phyloP scores from a whole-genome alignment of 1,139 yeast genomes.

The Protomyces arabidopsidicola region DNA sequence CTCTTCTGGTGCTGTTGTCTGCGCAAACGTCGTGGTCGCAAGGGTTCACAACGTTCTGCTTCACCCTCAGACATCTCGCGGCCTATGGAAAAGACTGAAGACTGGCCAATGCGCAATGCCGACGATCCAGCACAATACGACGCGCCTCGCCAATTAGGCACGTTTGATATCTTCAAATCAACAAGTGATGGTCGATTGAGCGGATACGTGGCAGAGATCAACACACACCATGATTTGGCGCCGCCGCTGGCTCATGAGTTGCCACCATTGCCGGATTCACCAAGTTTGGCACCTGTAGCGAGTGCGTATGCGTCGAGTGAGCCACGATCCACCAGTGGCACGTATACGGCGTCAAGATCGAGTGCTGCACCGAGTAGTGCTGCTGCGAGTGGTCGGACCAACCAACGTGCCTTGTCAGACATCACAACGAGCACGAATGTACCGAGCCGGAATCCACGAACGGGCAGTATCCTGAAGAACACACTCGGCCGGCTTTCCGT shows the following conservation, averaged over 20 bases:
- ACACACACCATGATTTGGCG: conserved; percentile 2
- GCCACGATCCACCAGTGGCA: conserved; percentile 11
- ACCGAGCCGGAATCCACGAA: conserved; percentile 1
- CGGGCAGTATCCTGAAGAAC: conserved; percentile 7
- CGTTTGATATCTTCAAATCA: conserved; percentile 29
- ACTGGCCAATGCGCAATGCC: conserved; percentile 24
- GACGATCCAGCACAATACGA: conserved; percentile 20
- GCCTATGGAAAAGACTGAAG: conserved; percentile 20
- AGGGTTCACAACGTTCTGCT: neutral
- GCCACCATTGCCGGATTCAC: conserved; percentile 24
- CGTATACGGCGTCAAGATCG: neutral
- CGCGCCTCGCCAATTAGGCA: conserved; percentile 29
- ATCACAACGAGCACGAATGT: conserved; percentile 1
- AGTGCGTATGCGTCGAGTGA: conserved; percentile 22
- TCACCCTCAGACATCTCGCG: conserved; percentile 25
- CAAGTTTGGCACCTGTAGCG: conserved; percentile 21
- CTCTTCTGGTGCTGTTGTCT: conserved; percentile 17
- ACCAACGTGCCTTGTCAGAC: neutral
- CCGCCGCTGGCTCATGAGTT: conserved; percentile 17
- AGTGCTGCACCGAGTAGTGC: conserved; percentile 8
- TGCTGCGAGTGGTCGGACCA: neutral
- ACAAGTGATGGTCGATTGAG: conserved; percentile 29
- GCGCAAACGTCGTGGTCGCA: conserved; percentile 1
- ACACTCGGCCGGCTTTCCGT: neutral
- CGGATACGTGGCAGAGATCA: conserved; percentile 30